Conservation (phyloP, 2,329 filamentous ascomycete genomes). For the Colletotrichum horii region DNA sequence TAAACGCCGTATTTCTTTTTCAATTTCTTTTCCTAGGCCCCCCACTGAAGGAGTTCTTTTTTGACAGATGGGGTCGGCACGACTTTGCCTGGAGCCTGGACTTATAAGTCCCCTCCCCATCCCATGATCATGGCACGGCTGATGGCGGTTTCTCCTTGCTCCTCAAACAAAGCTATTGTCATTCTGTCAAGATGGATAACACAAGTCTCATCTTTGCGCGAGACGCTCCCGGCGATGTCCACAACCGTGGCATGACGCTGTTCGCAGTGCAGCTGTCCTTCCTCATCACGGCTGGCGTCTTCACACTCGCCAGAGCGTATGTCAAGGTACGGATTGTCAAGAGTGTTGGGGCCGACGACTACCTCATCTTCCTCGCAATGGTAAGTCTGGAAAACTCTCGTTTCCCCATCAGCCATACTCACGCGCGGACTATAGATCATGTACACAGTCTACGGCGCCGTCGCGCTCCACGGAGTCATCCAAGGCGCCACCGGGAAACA, state of each 20-base stretch:
- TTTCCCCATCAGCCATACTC: not conserved
- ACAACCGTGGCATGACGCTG: conserved; percentile 18
- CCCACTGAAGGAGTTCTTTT: not conserved
- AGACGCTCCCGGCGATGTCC: not conserved
- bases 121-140: not conserved
- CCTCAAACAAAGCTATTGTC: not conserved
- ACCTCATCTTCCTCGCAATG: conserved; percentile 49
- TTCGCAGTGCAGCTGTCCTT: conserved; percentile 30
- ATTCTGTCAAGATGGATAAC: not conserved
- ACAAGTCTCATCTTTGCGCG: not conserved
- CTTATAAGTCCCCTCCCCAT: not conserved
- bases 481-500: conserved; percentile 31
- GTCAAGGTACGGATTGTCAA: conserved; percentile 48
- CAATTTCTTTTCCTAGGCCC: not conserved
- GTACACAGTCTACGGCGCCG: conserved; percentile 36
- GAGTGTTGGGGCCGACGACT: conserved; percentile 50
- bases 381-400: conserved; percentile 32
- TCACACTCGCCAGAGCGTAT: conserved; percentile 47
- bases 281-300: conserved; percentile 38
- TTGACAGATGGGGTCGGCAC: not conserved
- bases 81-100: not conserved
- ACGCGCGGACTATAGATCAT: conserved; percentile 29
- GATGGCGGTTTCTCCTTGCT: not conserved
- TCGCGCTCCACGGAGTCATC: conserved; percentile 37
- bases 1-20: not conserved